Evolutionary conservation across 2,329 filamentous ascomycete genomes (phyloP).

Genomic region (Arthroderma uncinatum): DNA sequence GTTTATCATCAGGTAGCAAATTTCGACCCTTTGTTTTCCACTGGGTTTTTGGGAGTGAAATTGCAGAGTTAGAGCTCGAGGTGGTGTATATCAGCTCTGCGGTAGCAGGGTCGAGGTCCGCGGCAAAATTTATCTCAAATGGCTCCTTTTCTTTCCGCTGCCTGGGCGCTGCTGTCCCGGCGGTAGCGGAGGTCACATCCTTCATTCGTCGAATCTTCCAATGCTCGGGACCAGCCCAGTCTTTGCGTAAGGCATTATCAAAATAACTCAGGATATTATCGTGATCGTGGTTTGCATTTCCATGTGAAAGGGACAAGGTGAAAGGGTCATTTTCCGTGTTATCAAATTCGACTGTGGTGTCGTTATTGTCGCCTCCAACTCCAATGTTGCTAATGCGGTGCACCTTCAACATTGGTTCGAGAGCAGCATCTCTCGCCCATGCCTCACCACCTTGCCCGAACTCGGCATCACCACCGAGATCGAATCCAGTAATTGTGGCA

Average conservation of each 20-base stretch:
- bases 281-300: slow-evolving; percentile 57
- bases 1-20: slow-evolving; percentile 90
- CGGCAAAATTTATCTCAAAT: slow-evolving; percentile 83
- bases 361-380: slow-evolving; percentile 45
- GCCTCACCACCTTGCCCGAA: slow-evolving; percentile 95
- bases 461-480: slow-evolving; percentile 57
- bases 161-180: slow-evolving; percentile 35
- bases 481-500: slow-evolving; percentile 56
- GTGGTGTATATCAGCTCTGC: slow-evolving; percentile 72
- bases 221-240: slow-evolving; percentile 96
- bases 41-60: slow-evolving; percentile 82
- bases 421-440: slow-evolving; percentile 81
- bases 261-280: slow-evolving; percentile 98
- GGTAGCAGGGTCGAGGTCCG: slow-evolving; percentile 58
- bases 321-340: slow-evolving; percentile 55
- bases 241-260: slow-evolving; percentile 90
- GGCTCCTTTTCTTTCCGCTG: slow-evolving; percentile 90
- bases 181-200: slow-evolving; percentile 51
- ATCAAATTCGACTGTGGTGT: slow-evolving; percentile 37
- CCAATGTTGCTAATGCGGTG: slow-evolving; percentile 43
- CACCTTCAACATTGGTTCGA: slow-evolving; percentile 75
- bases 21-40: slow-evolving; percentile 92
- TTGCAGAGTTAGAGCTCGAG: slow-evolving; percentile 66
- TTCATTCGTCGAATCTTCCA: slow-evolving; percentile 97
- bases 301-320: slow-evolving; percentile 65